phyloP scores from a whole-genome alignment of 2,329 filamentous ascomycete species.

The Arthrinium phaeospermum region DNA sequence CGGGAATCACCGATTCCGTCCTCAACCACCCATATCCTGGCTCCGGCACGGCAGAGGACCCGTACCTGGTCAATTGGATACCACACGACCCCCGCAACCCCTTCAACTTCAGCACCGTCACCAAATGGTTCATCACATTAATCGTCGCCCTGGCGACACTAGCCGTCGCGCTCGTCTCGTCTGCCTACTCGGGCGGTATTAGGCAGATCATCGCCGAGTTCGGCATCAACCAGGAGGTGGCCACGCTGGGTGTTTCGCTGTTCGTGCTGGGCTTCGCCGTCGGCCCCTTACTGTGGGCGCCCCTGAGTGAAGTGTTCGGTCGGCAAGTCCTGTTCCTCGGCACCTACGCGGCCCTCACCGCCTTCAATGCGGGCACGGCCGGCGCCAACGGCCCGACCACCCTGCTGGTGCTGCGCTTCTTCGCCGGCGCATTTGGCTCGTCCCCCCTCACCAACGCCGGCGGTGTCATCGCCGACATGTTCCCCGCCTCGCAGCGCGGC shows the following conservation, averaged over 20 bases:
- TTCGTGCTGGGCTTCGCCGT: slow-evolving; percentile 57
- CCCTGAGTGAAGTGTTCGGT: slow-evolving; percentile 61
- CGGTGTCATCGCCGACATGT: slow-evolving; percentile 60
- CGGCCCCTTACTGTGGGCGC: slow-evolving; percentile 65
- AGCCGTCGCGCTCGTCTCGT: slow-evolving; percentile 69
- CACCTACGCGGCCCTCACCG: slow-evolving; percentile 56
- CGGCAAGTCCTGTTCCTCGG: slow-evolving; percentile 56
- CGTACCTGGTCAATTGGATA: slow-evolving; percentile 72
- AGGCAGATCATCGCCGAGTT: slow-evolving; percentile 59
- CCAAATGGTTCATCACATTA: slow-evolving; percentile 69
- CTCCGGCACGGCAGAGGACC: slow-evolving; percentile 67
- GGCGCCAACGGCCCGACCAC: slow-evolving; percentile 56
- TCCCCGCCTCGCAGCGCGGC: slow-evolving; percentile 51
- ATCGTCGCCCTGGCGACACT: slow-evolving; percentile 68
- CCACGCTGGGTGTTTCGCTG: slow-evolving; percentile 55
- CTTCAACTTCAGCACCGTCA: slow-evolving; percentile 57
- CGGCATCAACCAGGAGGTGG: slow-evolving; percentile 50
- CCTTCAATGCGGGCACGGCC: slow-evolving; percentile 61
- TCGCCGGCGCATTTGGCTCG: slow-evolving; percentile 58
- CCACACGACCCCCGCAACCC: slow-evolving; percentile 70
- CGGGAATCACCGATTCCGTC: slow-evolving; percentile 59
- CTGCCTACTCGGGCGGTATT: slow-evolving; percentile 66
- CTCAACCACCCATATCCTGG: slow-evolving; percentile 61
- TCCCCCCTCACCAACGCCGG: slow-evolving; percentile 59
- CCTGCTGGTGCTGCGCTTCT: slow-evolving; percentile 66